Percentiles rank a stretch among this genome's conserved stretches.
Evolutionary conservation across 2,329 filamentous ascomycete genomes (phyloP).

Genomic region (Aureobasidium sp.): DNA sequence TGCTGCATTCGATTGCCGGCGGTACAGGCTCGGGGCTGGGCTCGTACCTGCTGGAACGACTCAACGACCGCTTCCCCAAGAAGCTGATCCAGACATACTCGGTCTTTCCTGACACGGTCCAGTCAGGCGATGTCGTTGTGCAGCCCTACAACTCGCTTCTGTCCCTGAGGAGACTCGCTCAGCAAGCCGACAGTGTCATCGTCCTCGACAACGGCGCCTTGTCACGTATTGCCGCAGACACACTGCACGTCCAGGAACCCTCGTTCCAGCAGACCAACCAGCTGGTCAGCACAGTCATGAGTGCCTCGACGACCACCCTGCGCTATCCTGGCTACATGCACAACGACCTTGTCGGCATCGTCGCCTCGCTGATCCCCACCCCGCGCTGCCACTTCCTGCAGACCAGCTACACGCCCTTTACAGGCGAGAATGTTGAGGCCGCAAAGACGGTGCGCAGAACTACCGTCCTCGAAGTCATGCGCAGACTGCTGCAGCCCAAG

Average conservation of each 20-base stretch:
- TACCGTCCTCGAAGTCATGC: slow-evolving; percentile 96
- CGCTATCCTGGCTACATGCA: slow-evolving; percentile 99
- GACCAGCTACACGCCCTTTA: slow-evolving; percentile 97
- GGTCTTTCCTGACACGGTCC: slow-evolving; percentile 91
- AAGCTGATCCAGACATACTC: slow-evolving; percentile 99
- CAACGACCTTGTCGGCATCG: slow-evolving; percentile 94
- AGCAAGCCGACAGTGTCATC: slow-evolving; percentile 96
- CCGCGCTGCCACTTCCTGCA: slow-evolving; percentile 97
- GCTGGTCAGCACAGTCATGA: slow-evolving; percentile 95
- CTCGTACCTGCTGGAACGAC: slow-evolving; percentile 85
- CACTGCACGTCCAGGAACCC: slow-evolving; percentile 88
- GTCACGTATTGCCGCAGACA: slow-evolving; percentile 86
- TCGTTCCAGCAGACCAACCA: slow-evolving; percentile 98
- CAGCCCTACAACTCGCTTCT: slow-evolving; percentile 97
- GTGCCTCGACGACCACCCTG: slow-evolving; percentile 90
- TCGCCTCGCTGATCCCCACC: slow-evolving; percentile 91
- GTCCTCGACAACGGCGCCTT: slow-evolving; percentile 94
- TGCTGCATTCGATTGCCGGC: slow-evolving; percentile 94
- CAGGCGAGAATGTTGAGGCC: slow-evolving; percentile 89
- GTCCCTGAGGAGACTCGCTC: slow-evolving; percentile 80
- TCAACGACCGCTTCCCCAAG: slow-evolving; percentile 97
- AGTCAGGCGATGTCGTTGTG: slow-evolving; percentile 83
- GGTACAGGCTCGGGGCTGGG: slow-evolving; percentile 95
- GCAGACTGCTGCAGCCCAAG: slow-evolving; percentile 88
- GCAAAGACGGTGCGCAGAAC: slow-evolving; percentile 98